These are phyloP conservation scores for Pulveroboletus ravenelii DNA, from an alignment of 768 basidiomycete species.

Conservation along the genomic window DNA sequence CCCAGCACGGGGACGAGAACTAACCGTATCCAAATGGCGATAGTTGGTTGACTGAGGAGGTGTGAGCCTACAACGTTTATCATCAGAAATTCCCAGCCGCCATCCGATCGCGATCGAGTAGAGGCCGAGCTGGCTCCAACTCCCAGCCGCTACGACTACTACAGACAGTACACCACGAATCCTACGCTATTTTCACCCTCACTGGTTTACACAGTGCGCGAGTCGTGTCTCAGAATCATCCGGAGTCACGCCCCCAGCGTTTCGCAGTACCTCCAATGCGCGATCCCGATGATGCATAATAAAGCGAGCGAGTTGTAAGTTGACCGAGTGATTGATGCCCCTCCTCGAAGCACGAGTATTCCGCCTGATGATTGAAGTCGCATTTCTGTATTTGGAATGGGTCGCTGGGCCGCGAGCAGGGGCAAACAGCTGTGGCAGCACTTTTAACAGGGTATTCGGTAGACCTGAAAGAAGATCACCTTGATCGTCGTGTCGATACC, in stretches of 20 bases:
- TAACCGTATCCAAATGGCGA: constrained; percentile 17
- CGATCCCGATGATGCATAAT: constrained; percentile 29
- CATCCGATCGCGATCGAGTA: background rate
- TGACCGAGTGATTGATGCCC: constrained; percentile 14
- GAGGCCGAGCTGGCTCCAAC: background rate
- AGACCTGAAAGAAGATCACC: constrained; percentile 35
- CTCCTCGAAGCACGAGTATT: constrained; percentile 41
- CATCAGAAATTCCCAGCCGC: constrained; percentile 27
- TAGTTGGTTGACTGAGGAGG: constrained; percentile 17
- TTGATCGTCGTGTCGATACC: constrained; percentile 87
- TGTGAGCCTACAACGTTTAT: constrained; percentile 23
- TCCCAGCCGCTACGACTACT: background rate
- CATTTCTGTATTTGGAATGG: constrained; percentile 53
- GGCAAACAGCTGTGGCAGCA: constrained; percentile 53
- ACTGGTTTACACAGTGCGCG: constrained; percentile 29
- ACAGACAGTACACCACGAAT: background rate
- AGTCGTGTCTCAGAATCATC: constrained; percentile 25
- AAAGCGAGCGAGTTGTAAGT: constrained; percentile 28
- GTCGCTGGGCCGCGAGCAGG: constrained; percentile 43
- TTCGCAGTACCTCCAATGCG: constrained; percentile 21
- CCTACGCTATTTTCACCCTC: constrained; percentile 7
- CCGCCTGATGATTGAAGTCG: constrained; percentile 49
- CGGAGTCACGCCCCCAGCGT: constrained; percentile 15
- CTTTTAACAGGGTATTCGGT: background rate
- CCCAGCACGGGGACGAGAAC: constrained; percentile 19